Conservation (phyloP, 2,329 filamentous ascomycete species). For the Neonectria sp. region DNA sequence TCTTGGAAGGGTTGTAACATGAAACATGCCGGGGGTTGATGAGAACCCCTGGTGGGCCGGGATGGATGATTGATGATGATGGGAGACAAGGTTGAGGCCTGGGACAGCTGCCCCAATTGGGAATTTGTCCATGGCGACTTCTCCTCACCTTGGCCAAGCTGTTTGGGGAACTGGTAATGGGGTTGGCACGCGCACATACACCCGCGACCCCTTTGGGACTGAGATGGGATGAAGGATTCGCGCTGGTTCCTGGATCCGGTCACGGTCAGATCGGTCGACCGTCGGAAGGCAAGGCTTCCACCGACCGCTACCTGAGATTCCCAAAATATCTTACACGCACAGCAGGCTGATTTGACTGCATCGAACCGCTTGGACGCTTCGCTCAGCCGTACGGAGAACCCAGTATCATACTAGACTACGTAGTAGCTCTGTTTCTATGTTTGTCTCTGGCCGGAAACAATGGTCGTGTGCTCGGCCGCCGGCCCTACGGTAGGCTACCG, state of each 20-base stretch:
- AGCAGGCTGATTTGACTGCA: neutral
- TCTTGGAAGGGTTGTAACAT: conserved; percentile 33
- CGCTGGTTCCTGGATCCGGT: conserved; percentile 6
- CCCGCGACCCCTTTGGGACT: conserved; percentile 6
- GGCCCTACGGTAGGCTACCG: conserved; percentile 10
- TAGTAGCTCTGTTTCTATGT: conserved; percentile 12
- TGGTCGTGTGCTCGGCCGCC: conserved; percentile 19
- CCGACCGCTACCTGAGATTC: conserved; percentile 7
- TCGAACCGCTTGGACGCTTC: conserved; percentile 10
- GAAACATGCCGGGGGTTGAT: conserved; percentile 40
- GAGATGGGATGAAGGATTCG: conserved; percentile 12
- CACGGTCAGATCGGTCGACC: conserved; percentile 14
- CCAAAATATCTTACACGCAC: conserved; percentile 2
- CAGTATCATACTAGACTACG: neutral
- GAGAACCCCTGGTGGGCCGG: conserved; percentile 16
- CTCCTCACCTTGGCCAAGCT: conserved; percentile 13
- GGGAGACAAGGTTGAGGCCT: conserved; percentile 14
- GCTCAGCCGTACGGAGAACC: conserved; percentile 2
- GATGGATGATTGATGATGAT: conserved; percentile 13
- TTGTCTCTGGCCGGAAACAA: conserved; percentile 19
- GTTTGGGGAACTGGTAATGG: conserved; percentile 10
- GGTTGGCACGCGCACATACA: conserved; percentile 10
- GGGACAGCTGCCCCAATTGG: conserved; percentile 19
- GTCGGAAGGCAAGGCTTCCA: neutral
- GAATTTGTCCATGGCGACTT: conserved; percentile 11